Percentiles rank a stretch among this genome's conserved stretches.
Evolutionary conservation across 2,329 filamentous ascomycete species (phyloP).

Genomic region (Rhynchosporium secalis): DNA sequence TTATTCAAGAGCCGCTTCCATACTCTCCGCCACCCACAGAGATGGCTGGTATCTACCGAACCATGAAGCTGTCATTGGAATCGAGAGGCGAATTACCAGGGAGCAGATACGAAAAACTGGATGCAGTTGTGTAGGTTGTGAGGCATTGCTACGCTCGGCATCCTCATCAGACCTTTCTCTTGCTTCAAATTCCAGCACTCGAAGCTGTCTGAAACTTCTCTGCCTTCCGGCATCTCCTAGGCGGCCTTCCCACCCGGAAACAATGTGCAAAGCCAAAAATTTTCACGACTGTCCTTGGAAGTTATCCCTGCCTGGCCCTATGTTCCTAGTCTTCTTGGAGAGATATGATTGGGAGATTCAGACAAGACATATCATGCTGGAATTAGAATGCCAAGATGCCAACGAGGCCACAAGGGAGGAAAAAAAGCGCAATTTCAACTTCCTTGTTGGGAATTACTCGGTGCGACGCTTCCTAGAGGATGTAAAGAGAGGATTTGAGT

Average conservation of each 20-base stretch:
- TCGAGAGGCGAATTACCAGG: conserved; percentile 18
- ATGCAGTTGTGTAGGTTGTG: conserved; percentile 19
- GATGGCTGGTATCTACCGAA: conserved; percentile 30
- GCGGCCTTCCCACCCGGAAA: neutral
- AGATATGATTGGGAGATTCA: conserved; percentile 26
- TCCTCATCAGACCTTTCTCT: conserved; percentile 16
- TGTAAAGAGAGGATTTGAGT: conserved; percentile 14
- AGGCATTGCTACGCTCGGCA: conserved; percentile 4
- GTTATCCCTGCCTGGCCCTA: conserved; percentile 25
- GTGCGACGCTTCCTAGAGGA: conserved; percentile 22
- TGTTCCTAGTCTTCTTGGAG: conserved; percentile 30
- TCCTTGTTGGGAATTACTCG: conserved; percentile 27
- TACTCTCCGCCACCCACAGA: conserved; percentile 21
- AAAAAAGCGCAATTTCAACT: conserved; percentile 19
- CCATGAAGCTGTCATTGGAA: conserved; percentile 19
- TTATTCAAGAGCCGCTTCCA: conserved; percentile 15
- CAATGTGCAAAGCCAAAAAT: conserved; percentile 2
- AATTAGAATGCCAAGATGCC: neutral
- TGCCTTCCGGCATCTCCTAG: conserved; percentile 4
- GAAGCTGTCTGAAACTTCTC: neutral
- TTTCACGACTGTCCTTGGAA: neutral
- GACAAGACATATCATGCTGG: conserved; percentile 22
- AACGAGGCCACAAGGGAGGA: neutral
- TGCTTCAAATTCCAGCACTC: neutral
- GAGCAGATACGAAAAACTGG: conserved; percentile 18